Base-by-base conservation (phyloP, 2,329 filamentous ascomycete species). In the Aureobasidium sp. region DNA sequence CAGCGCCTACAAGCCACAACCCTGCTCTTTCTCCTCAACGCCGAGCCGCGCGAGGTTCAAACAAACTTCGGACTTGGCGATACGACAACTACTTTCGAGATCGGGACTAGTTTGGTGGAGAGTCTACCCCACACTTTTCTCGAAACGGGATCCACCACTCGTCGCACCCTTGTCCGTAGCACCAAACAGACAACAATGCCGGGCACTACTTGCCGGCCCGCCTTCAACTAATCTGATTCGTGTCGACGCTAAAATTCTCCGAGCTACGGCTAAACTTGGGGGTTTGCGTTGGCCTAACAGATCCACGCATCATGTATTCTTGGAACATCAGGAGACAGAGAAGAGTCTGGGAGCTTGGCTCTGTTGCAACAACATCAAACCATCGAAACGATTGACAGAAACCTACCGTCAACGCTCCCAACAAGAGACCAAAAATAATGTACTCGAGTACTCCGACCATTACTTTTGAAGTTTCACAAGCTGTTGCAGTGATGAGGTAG, bases 61-160 rank as follows among this genome's bases (percentile, higher is more conserved):
- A 51, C 35, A 51, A 32, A 40, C 37, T 51, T 51, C 48, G 37
- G 25, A 40, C 48, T 51, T 41, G 48, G 48, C 48, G 5, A 17
- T 39, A 5, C 6, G 19, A 14, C n/a, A 14, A 14, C 5, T 11
- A 27, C 19, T 17, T n/a, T 12, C 32, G 14, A 19, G 29, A 48
- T 48, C 44, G 22, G 32, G 32, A 8, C 32, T 19, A 24, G 22
- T 16, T 11, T n/a, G n/a, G n/a, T n/a, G n/a, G n/a, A n/a, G n/a
- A n/a, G n/a, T 30, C 3, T 39, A 38, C 45, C 45, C 45, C 45
- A 49, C 45, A 49, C 24, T 30, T n/a, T n/a, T 48, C 22, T 6
- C 22, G 14, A 48, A 48, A 48, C 32, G 30, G 19, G n/a, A 21
- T 14, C 30, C 44, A 30, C 30, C 32, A 34, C 34, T 27, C 21